phyloP scores from a whole-genome alignment of 1,139 yeast genomes.

The Suhomyces bokatorum region DNA sequence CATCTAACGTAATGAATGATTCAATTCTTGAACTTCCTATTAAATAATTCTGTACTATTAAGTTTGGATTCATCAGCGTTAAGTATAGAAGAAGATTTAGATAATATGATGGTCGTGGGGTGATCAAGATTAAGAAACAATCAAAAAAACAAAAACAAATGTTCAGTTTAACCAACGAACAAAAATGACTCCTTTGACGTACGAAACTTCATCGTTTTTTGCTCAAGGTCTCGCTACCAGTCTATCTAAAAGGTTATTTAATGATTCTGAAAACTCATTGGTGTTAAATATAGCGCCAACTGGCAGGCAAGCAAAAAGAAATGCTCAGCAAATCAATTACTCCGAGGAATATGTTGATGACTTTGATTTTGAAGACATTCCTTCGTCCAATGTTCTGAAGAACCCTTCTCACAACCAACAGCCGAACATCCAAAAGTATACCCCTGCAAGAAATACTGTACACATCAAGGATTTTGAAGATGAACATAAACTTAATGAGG shows the following conservation, averaged over 20 bases:
- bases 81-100: neutral
- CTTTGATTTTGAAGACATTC: conserved; percentile 63
- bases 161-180: neutral
- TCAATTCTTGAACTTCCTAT: neutral
- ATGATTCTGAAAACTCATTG: conserved; percentile 60
- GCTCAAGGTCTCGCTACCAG: conserved; percentile 21
- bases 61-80: neutral
- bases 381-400: conserved; percentile 23
- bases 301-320: conserved; percentile 75
- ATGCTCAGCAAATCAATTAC: conserved; percentile 73
- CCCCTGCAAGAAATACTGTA: conserved; percentile 38
- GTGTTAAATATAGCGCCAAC: conserved; percentile 69
- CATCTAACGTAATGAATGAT: neutral
- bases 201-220: conserved; percentile 17
- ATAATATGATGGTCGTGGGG: conserved; percentile 8
- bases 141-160: too few species aligned
- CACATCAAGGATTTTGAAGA: conserved; percentile 27
- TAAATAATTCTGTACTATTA: neutral
- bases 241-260: conserved; percentile 26
- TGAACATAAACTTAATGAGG: conserved; percentile 27
- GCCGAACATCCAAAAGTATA: conserved; percentile 33
- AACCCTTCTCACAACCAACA: conserved; percentile 19
- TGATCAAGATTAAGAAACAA: too few species aligned
- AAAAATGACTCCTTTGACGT: conserved; percentile 16
- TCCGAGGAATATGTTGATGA: conserved; percentile 71